Evolutionary conservation across 208 protist genomes (phyloP).

Genomic region (Leishmania tarentolae): DNA sequence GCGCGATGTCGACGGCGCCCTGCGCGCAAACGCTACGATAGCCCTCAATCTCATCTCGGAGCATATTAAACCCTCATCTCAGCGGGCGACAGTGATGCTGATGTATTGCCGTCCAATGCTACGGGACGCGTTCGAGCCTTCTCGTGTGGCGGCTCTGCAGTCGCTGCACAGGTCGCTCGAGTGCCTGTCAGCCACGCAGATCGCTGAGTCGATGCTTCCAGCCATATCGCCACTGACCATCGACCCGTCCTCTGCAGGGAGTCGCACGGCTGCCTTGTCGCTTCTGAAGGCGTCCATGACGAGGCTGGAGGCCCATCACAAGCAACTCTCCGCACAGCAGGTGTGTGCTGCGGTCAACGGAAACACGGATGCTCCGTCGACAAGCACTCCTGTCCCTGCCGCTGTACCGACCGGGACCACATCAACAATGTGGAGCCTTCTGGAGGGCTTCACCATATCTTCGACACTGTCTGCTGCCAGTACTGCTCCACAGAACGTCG

Average conservation of each 20-base stretch:
- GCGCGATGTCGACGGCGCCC: constrained; percentile 66
- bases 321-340: constrained; percentile 13
- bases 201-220: constrained; percentile 66
- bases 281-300: constrained; percentile 36
- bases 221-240: constrained; percentile 55
- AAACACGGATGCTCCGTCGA: not conserved
- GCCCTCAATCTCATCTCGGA: constrained; percentile 67
- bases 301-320: constrained; percentile 29
- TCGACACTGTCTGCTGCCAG: not conserved
- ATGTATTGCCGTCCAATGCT: constrained; percentile 77
- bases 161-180: constrained; percentile 50
- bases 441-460: not conserved
- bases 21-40: constrained; percentile 91
- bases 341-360: not conserved
- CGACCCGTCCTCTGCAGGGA: constrained; percentile 59
- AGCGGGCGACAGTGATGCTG: constrained; percentile 57
- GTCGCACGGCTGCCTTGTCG: constrained; percentile 41
- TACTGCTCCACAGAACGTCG: not conserved
- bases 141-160: constrained; percentile 61
- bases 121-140: constrained; percentile 80
- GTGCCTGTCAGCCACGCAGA: constrained; percentile 37
- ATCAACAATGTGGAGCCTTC: not conserved
- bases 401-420: not conserved
- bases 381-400: not conserved
- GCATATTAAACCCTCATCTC: constrained; percentile 39